phyloP scores from a whole-genome alignment of 805 yeast genomes.

The Yarrowia deformans region DNA sequence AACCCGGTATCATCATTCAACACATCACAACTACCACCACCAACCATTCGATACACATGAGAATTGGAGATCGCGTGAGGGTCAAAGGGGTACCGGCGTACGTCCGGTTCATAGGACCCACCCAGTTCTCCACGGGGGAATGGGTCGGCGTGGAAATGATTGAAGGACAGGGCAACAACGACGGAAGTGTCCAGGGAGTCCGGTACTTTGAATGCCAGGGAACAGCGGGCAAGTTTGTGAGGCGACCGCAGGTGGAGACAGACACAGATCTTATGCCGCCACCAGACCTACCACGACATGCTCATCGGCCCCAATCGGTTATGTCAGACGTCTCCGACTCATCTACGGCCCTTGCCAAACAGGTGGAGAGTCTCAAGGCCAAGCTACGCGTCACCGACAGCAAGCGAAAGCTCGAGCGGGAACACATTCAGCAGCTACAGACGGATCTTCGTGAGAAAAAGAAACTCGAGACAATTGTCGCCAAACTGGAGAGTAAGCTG shows the following conservation, averaged over 20 bases:
- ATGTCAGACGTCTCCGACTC: slow-evolving; percentile 11
- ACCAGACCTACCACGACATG: background rate
- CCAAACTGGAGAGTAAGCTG: slow-evolving; percentile 47
- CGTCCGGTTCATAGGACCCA: slow-evolving; percentile 70
- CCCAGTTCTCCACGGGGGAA: slow-evolving; percentile 55
- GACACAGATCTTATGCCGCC: slow-evolving; percentile 48
- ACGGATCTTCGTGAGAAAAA: slow-evolving; percentile 44
- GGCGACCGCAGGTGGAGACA: slow-evolving; percentile 65
- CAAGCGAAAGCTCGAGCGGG: slow-evolving; percentile 47
- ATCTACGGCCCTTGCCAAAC: slow-evolving; percentile 35
- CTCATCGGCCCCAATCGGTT: slow-evolving; percentile 7
- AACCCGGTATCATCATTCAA: too few species aligned
- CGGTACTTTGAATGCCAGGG: slow-evolving; percentile 62
- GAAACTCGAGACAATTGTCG: slow-evolving; percentile 47
- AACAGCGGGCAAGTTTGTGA: slow-evolving; percentile 81
- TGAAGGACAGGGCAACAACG: slow-evolving; percentile 83
- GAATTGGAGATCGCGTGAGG: slow-evolving; percentile 43
- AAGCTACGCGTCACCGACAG: slow-evolving; percentile 44
- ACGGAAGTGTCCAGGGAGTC: slow-evolving; percentile 73
- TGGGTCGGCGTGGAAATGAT: slow-evolving; percentile 92
- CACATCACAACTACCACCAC: background rate
- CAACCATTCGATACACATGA: slow-evolving; percentile 5
- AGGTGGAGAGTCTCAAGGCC: slow-evolving; percentile 45
- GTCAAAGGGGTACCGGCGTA: slow-evolving; percentile 50
- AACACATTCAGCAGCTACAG: slow-evolving; percentile 42